Conservation (phyloP, 2,329 filamentous ascomycete species). For the Ascochyta lentis region DNA sequence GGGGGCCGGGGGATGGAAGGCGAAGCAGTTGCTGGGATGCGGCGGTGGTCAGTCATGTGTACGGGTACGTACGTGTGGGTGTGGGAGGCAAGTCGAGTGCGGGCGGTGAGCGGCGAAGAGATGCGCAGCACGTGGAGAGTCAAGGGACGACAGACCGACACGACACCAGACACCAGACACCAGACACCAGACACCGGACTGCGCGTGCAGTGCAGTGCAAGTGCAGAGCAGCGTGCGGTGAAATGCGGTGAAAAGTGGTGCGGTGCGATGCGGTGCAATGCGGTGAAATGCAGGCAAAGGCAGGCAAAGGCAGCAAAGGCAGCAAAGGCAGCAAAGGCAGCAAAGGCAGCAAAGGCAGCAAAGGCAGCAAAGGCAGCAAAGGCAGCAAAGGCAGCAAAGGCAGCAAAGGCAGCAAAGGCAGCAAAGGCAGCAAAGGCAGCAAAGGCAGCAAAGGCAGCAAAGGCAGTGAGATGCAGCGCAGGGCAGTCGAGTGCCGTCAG, state of each 20-base stretch:
- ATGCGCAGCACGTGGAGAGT: not conserved
- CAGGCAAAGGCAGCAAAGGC: not conserved
- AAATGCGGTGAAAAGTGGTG: too few species aligned
- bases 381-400: not conserved
- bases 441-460: too few species aligned
- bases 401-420: too few species aligned
- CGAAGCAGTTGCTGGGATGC: constrained; percentile 21
- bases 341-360: not conserved
- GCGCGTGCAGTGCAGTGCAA: not conserved
- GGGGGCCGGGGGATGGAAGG: constrained; percentile 41
- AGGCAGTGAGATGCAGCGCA: too few species aligned
- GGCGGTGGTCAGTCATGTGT: constrained; percentile 32
- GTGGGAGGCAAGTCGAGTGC: constrained; percentile 5
- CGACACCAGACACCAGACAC: not conserved
- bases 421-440: not conserved
- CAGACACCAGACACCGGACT: not conserved
- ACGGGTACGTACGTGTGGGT: constrained; percentile 6
- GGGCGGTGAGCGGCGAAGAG: constrained; percentile 8
- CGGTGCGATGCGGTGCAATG: too few species aligned
- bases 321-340: too few species aligned
- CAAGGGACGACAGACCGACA: not conserved
- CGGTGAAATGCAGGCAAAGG: not conserved
- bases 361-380: too few species aligned
- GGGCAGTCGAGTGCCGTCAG: too few species aligned
- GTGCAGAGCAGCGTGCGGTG: too few species aligned